Evolutionary conservation across 2,329 filamentous ascomycete species (phyloP).

Genomic region (Kalmusia sp.): DNA sequence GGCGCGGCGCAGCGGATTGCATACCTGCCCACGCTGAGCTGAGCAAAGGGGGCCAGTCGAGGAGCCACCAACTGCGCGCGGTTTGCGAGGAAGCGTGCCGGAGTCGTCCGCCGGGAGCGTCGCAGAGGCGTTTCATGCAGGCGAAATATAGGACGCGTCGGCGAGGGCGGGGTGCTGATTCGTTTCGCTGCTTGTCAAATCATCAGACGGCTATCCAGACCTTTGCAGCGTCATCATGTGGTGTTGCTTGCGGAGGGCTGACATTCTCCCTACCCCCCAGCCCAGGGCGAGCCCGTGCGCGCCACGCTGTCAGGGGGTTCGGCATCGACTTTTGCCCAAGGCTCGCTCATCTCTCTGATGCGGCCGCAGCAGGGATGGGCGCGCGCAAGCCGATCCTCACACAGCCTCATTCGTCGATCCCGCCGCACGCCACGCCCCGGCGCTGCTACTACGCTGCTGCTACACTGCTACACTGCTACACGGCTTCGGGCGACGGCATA

Average conservation of each 20-base stretch:
- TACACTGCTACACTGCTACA: too few species aligned
- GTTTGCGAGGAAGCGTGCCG: conserved; percentile 7
- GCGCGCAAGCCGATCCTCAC: conserved; percentile 38
- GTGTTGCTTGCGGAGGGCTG: conserved; percentile 14
- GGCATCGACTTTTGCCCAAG: conserved; percentile 35
- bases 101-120: conserved; percentile 23
- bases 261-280: conserved; percentile 12
- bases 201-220: conserved; percentile 42
- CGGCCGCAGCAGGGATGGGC: conserved; percentile 31
- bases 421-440: conserved; percentile 22
- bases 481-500: conserved; percentile 10
- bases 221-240: conserved; percentile 31
- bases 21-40: conserved; percentile 20
- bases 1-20: conserved; percentile 17
- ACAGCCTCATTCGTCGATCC: conserved; percentile 48
- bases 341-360: conserved; percentile 37
- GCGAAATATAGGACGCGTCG: conserved; percentile 20
- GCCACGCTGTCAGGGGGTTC: conserved; percentile 34
- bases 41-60: conserved; percentile 12
- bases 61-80: conserved; percentile 19
- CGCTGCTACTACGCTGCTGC: too few species aligned
- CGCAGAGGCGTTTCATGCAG: conserved; percentile 45
- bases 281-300: conserved; percentile 7
- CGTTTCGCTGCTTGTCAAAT: conserved; percentile 40
- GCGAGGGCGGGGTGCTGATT: conserved; percentile 28